A percentile compares a stretch with the other conserved stretches of the same genome.
phyloP scores from a whole-genome alignment of 23 red algal species.

The Gracilaria caudata region DNA sequence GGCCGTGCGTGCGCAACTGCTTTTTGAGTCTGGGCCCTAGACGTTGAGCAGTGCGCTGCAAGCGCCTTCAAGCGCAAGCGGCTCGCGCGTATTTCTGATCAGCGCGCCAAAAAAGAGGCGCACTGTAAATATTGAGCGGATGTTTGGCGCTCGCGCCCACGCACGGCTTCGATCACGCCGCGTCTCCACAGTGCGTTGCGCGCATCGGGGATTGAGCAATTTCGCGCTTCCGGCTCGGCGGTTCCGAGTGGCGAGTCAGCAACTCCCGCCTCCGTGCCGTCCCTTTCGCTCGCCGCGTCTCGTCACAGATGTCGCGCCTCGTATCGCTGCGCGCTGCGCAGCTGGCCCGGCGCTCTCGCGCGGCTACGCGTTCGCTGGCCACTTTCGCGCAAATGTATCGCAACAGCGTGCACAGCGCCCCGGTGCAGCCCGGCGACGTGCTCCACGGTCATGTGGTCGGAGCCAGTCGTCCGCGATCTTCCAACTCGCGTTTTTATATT shows the following conservation, averaged over 20 bases:
- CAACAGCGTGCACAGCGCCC: constrained; percentile 21
- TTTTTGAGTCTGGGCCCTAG: background rate
- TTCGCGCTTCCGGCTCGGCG: too few species aligned
- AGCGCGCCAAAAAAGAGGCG: too few species aligned
- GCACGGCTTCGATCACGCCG: too few species aligned
- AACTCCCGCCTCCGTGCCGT: too few species aligned
- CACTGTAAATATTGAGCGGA: too few species aligned
- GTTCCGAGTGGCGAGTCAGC: too few species aligned
- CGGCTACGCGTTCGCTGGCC: background rate
- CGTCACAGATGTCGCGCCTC: background rate
- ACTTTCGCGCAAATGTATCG: constrained; percentile 75
- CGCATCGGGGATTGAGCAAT: too few species aligned
- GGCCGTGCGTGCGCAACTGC: background rate
- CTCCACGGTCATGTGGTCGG: constrained; percentile 73
- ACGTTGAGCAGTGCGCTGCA: background rate
- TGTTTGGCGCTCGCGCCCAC: too few species aligned
- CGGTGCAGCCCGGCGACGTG: constrained; percentile 47
- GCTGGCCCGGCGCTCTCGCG: background rate
- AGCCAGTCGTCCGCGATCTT: constrained; percentile 39
- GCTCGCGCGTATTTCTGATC: too few species aligned
- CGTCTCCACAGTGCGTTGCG: too few species aligned
- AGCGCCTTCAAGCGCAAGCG: too few species aligned
- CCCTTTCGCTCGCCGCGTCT: too few species aligned
- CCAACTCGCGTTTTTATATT: constrained; percentile 66
- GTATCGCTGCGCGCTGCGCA: background rate